These are phyloP conservation scores for Allium cepa DNA, from an alignment of 106 monocot species.

Conservation along the genomic window DNA sequence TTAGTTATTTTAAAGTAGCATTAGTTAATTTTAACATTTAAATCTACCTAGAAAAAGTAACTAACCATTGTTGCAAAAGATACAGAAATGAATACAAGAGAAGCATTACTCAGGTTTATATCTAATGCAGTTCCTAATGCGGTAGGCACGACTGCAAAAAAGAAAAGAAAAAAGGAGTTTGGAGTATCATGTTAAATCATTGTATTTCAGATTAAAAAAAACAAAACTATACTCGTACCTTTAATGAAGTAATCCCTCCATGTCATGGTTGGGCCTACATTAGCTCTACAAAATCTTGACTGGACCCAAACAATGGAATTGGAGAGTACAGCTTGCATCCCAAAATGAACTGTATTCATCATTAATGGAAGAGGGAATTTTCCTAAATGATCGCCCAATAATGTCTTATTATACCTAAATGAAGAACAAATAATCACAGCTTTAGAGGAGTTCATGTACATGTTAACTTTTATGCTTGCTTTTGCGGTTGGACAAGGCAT, in stretches of 20 bases:
- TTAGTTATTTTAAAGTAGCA: neutral
- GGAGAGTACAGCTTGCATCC: slow-evolving; percentile 80
- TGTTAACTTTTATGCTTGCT: too few species aligned
- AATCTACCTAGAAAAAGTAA: slow-evolving; percentile 7
- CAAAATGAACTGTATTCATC: slow-evolving; percentile 92
- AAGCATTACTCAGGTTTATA: slow-evolving; percentile 91
- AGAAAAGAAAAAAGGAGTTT: neutral
- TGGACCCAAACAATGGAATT: slow-evolving; percentile 43
- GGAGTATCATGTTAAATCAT: too few species aligned
- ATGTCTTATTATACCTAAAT: slow-evolving; percentile 75
- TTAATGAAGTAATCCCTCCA: slow-evolving; percentile 89
- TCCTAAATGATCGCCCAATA: slow-evolving; percentile 72
- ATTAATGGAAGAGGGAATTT: slow-evolving; percentile 87
- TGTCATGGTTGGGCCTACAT: slow-evolving; percentile 22
- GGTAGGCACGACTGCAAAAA: slow-evolving; percentile 77
- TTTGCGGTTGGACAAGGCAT: too few species aligned
- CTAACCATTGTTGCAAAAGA: slow-evolving; percentile 97
- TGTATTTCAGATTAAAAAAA: too few species aligned
- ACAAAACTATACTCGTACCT: slow-evolving; percentile 28
- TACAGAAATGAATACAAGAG: slow-evolving; percentile 90
- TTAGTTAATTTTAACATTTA: neutral
- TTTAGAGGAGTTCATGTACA: too few species aligned
- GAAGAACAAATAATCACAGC: neutral
- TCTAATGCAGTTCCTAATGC: slow-evolving; percentile 79
- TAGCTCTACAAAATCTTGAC: neutral